Conservation (phyloP, 768 basidiomycete genomes). For the Leccinum imitatum region DNA sequence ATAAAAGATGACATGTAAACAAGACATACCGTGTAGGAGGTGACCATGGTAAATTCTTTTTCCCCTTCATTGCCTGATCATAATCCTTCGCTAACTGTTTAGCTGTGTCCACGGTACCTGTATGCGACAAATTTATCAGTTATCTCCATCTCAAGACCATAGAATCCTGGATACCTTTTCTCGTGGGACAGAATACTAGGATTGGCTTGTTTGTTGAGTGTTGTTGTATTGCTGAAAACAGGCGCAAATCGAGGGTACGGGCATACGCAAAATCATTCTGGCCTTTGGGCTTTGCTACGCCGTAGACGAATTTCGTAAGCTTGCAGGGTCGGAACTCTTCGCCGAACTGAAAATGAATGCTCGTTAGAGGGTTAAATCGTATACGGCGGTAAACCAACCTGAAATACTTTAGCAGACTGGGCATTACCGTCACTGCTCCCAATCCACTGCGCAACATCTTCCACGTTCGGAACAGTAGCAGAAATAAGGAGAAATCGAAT, state of each 20-base stretch:
- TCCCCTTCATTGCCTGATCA: conserved; percentile 49
- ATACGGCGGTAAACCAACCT: conserved; percentile 43
- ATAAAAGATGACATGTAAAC: neutral
- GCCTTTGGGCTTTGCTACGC: conserved; percentile 57
- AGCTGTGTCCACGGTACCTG: conserved; percentile 67
- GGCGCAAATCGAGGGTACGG: conserved; percentile 64
- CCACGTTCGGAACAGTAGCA: conserved; percentile 91
- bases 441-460: conserved; percentile 90
- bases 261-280: conserved; percentile 82
- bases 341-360: conserved; percentile 62
- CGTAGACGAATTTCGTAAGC: conserved; percentile 70
- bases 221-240: conserved; percentile 71
- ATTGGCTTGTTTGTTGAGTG: conserved; percentile 82
- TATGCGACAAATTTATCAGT: neutral
- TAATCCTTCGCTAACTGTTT: conserved; percentile 77
- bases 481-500: conserved; percentile 89
- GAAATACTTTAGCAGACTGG: conserved; percentile 59
- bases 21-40: conserved; percentile 49
- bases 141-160: neutral
- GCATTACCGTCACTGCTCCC: conserved; percentile 40
- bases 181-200: conserved; percentile 84
- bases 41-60: conserved; percentile 64
- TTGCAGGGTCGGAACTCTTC: conserved; percentile 90
- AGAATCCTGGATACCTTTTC: conserved; percentile 60
- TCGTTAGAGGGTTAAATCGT: conserved; percentile 1